Conservation (phyloP, 208 protist species). For the Acanthamoeba divionensis region DNA sequence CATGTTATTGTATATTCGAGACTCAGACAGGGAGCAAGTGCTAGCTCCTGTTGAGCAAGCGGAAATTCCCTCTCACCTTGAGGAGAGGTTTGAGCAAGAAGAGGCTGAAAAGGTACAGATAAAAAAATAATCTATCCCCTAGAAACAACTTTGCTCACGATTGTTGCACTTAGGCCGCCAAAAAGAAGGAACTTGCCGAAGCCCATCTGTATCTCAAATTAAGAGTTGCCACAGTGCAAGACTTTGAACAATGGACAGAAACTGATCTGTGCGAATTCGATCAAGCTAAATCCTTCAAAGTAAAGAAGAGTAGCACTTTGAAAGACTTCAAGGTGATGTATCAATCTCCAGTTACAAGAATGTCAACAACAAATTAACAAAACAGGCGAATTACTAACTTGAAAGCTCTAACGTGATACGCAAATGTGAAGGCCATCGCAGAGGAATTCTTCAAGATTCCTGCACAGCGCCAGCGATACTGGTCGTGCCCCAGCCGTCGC, state of each 20-base stretch:
- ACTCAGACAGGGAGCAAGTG: constrained; percentile 44
- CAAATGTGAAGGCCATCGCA: too few species aligned
- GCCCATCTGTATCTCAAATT: background rate
- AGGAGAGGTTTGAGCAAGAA: constrained; percentile 25
- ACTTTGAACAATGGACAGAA: background rate
- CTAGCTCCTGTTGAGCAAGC: background rate
- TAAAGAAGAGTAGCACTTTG: background rate
- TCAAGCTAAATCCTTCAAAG: background rate
- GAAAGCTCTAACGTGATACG: too few species aligned
- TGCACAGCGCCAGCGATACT: background rate
- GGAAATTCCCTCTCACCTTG: background rate
- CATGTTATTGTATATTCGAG: constrained; percentile 85
- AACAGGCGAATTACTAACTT: too few species aligned
- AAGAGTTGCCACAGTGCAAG: background rate
- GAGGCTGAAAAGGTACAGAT: constrained; percentile 38
- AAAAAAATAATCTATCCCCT: too few species aligned
- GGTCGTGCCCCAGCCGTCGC: background rate
- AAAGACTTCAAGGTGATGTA: background rate
- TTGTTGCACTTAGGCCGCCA: too few species aligned
- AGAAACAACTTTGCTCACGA: too few species aligned
- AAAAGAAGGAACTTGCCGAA: constrained; percentile 13
- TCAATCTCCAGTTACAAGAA: too few species aligned
- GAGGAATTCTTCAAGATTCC: background rate
- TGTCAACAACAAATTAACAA: too few species aligned
- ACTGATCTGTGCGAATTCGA: constrained; percentile 5